Evolutionary conservation across 495 filamentous ascomycete species (phyloP).

Genomic region (Penicillium flavigenum): DNA sequence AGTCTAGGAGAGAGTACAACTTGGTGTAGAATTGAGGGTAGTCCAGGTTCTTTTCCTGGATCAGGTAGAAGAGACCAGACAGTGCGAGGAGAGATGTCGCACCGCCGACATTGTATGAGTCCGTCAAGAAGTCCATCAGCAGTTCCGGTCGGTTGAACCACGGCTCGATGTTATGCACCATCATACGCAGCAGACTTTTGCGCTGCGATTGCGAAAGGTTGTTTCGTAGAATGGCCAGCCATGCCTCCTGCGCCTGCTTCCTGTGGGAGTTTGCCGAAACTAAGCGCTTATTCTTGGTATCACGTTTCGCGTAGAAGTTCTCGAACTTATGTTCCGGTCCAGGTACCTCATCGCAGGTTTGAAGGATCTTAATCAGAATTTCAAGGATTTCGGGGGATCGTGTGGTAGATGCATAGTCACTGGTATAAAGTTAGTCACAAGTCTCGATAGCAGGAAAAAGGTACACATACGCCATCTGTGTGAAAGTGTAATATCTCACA

Average conservation of each 20-base stretch:
- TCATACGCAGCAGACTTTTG: conserved; percentile 71
- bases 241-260: conserved; percentile 72
- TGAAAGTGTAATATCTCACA: conserved; percentile 77
- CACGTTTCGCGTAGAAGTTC: conserved; percentile 63
- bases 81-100: conserved; percentile 82
- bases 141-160: conserved; percentile 84
- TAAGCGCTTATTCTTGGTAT: conserved; percentile 61
- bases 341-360: conserved; percentile 63
- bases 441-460: background rate
- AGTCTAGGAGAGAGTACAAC: conserved; percentile 86
- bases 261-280: conserved; percentile 44
- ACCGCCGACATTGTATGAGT: conserved; percentile 84
- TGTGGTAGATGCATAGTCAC: conserved; percentile 36
- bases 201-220: conserved; percentile 64
- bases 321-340: conserved; percentile 60
- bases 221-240: conserved; percentile 74
- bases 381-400: conserved; percentile 47
- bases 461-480: conserved; percentile 60
- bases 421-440: conserved; percentile 36
- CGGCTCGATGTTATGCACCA: conserved; percentile 75
- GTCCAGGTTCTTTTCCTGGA: conserved; percentile 88
- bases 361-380: conserved; percentile 60
- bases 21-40: conserved; percentile 94
- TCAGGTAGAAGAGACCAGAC: conserved; percentile 92
- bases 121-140: conserved; percentile 96